Conservation (phyloP, 2,329 filamentous ascomycete species). For the Penicillium frequentans region DNA sequence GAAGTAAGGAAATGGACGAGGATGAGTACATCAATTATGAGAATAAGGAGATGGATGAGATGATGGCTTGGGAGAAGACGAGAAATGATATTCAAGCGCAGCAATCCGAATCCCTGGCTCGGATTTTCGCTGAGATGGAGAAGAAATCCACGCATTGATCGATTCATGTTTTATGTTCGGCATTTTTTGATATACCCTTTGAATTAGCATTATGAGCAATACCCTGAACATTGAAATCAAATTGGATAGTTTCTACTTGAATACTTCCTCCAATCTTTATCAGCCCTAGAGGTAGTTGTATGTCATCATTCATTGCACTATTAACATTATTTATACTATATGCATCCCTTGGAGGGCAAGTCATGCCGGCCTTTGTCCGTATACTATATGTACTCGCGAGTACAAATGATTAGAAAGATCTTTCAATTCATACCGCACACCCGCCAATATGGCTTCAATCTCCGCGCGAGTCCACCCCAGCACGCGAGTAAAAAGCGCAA, state of each 20-base stretch:
- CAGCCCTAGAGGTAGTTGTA: not conserved
- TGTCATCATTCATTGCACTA: not conserved
- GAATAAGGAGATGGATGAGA: constrained; percentile 14
- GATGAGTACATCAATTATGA: not conserved
- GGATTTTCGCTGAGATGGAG: constrained; percentile 15
- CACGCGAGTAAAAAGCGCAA: constrained; percentile 41
- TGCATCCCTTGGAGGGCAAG: not conserved
- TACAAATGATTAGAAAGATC: constrained; percentile 41
- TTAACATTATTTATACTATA: not conserved
- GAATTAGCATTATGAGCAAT: not conserved
- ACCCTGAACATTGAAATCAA: no score
- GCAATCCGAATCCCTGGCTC: constrained; percentile 11
- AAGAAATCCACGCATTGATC: constrained; percentile 1
- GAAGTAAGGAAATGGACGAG: not conserved
- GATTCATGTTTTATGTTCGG: not conserved
- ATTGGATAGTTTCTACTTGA: no score
- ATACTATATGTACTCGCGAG: constrained; percentile 31
- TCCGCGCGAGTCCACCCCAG: constrained; percentile 38
- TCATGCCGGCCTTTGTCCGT: constrained; percentile 27
- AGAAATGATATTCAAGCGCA: constrained; percentile 10
- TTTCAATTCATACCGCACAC: constrained; percentile 39
- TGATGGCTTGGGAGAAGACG: constrained; percentile 16
- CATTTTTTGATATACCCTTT: not conserved
- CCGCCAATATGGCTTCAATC: constrained; percentile 40
- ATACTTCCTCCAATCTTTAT: no score